Evolutionary conservation across 345 rosid genomes (phyloP), one percentile per base, ranked within the genome.

Genomic region (Populus alba): DNA sequence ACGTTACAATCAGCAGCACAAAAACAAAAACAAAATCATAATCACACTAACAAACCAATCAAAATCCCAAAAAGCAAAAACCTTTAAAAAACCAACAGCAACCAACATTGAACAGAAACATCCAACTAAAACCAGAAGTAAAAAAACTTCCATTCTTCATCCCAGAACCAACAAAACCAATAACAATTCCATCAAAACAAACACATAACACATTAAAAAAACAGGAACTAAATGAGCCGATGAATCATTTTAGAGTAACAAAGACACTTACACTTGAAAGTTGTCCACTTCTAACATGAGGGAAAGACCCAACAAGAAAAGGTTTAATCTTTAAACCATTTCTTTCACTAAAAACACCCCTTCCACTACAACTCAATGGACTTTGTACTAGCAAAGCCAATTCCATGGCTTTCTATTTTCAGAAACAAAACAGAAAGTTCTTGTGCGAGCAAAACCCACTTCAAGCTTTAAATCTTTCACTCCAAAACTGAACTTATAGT

Each of bases 311-410:
- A 73, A 90, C 90, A 76, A 82, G 45, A 71, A 84, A 86, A 77
- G 94, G 80, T 80, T 80, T 89, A 86, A 86, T 80, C 80, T 84
- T 88, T 74, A 85, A 80, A 67, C 81, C 76, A 39, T 83, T 81
- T 63, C 80, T 87, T 51, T 80, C 83, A 8, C 62, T 75, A 53
- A 85, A 81, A 39, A 79, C 70, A 41, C 78, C 25, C 62, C 62
- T 75, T 84, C 87, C 69, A 77, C 87, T 71, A 79, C 83, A 67
- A 81, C 86, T 83, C 82, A 82, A 31, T 11, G 93, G 87, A 43
- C 88, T 78, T 81, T 86, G 96, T 23, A 85, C 81, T 74, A 86
- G 92, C 85, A 89, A 87, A 75, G 82, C 84, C 80, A 87, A 83
- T 77, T 92, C 98, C 96, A 93, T 95, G 79, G 81, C 85, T 74